A percentile compares a stretch with the other conserved stretches of the same genome.
phyloP scores from a whole-genome alignment of 768 basidiomycete species.

The Phanerochaete sordida region DNA sequence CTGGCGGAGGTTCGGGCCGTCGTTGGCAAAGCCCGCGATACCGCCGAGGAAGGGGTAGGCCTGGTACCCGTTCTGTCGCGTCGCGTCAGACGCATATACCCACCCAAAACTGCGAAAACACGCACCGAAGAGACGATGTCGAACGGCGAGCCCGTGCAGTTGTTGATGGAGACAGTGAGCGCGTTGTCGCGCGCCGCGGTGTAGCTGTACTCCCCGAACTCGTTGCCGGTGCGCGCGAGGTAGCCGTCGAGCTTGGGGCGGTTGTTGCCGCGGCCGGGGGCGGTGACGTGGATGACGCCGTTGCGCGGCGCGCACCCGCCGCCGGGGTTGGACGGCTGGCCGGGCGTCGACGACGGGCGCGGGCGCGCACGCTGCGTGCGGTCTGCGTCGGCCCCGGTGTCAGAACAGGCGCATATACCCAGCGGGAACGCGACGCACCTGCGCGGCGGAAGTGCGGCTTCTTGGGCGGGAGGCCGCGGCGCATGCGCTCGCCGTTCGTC shows the following conservation, averaged over 20 bases:
- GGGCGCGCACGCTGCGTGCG: slow-evolving; percentile 7
- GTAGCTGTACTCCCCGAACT: slow-evolving; percentile 19
- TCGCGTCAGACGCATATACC: not conserved
- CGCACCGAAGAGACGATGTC: slow-evolving; percentile 16
- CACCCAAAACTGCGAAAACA: not conserved
- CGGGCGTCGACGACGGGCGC: slow-evolving; percentile 6
- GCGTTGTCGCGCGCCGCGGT: slow-evolving; percentile 15
- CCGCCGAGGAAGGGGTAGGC: slow-evolving; percentile 9
- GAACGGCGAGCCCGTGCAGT: slow-evolving; percentile 9
- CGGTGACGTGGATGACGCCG: slow-evolving; percentile 11
- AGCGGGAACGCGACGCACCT: not conserved
- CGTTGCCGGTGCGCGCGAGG: slow-evolving; percentile 11
- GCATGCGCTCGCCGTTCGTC: slow-evolving; percentile 20
- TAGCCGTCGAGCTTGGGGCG: slow-evolving; percentile 10
- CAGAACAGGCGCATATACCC: not conserved
- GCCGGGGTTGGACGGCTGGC: not conserved
- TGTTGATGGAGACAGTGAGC: slow-evolving; percentile 12
- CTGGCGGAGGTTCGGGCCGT: not conserved
- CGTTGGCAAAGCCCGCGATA: slow-evolving; percentile 11
- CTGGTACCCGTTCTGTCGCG: slow-evolving; percentile 8
- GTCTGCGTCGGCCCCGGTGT: not conserved
- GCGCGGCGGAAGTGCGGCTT: slow-evolving; percentile 12
- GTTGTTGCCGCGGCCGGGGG: not conserved
- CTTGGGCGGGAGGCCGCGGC: slow-evolving; percentile 18
- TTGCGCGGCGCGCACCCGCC: not conserved